These are phyloP conservation scores for Tolypocladium inflatum DNA, from an alignment of 2,329 filamentous ascomycete genomes.

Conservation along the genomic window DNA sequence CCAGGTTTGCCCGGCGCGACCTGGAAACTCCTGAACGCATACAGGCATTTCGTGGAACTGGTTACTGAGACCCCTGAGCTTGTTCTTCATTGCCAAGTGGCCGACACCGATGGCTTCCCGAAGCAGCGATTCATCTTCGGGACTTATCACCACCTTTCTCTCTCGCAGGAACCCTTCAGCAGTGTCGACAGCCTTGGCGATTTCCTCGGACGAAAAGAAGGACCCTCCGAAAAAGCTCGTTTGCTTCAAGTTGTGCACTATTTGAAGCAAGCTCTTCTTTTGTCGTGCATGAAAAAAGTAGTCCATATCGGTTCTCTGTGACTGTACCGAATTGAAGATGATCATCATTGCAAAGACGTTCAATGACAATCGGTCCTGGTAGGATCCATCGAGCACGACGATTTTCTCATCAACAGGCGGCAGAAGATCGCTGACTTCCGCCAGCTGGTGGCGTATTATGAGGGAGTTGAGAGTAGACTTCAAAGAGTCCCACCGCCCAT, in stretches of 20 bases:
- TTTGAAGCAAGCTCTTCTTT: conserved; percentile 51
- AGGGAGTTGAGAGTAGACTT: conserved; percentile 63
- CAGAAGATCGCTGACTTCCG: conserved; percentile 60
- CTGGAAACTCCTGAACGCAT: conserved; percentile 59
- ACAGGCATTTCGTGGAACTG: conserved; percentile 69
- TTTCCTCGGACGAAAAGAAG: conserved; percentile 57
- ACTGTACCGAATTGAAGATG: conserved; percentile 79
- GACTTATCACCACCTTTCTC: conserved; percentile 46
- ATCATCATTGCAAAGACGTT: conserved; percentile 82
- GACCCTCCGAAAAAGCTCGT: conserved; percentile 79
- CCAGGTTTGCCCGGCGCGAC: conserved; percentile 52
- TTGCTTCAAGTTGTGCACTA: conserved; percentile 73
- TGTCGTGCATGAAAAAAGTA: conserved; percentile 83
- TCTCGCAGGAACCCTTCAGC: conserved; percentile 59
- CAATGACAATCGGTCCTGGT: conserved; percentile 72
- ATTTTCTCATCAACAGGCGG: conserved; percentile 65
- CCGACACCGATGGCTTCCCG: conserved; percentile 57
- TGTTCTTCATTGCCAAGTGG: conserved; percentile 46
- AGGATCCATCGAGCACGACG: conserved; percentile 69
- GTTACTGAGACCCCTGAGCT: conserved; percentile 58
- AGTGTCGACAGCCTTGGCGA: conserved; percentile 54
- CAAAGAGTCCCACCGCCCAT: conserved; percentile 54
- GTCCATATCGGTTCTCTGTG: conserved; percentile 71
- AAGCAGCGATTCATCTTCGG: conserved; percentile 52
- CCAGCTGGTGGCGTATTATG: conserved; percentile 69